Percentiles rank a stretch among this genome's conserved stretches.
phyloP scores from a whole-genome alignment of 2,329 filamentous ascomycete genomes.

The Capronia epimyces region DNA sequence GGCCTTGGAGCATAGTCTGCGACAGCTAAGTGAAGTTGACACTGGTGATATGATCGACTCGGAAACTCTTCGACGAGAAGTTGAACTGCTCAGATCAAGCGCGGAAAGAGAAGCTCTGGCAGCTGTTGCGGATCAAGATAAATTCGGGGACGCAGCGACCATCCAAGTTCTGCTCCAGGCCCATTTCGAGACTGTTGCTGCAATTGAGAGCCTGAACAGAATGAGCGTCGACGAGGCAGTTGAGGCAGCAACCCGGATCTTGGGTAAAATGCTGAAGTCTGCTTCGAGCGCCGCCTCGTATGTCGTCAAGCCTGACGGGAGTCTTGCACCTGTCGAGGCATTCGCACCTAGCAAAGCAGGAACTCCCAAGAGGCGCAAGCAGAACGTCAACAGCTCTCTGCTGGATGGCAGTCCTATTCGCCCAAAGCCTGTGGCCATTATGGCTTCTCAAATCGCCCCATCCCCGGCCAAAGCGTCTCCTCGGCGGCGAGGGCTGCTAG shows the following conservation, averaged over 20 bases:
- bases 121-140: slow-evolving; percentile 78
- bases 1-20: slow-evolving; percentile 76
- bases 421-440: slow-evolving; percentile 39
- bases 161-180: slow-evolving; percentile 80
- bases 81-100: slow-evolving; percentile 75
- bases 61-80: slow-evolving; percentile 69
- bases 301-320: slow-evolving; percentile 84
- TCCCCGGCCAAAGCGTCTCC: slow-evolving; percentile 74
- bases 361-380: slow-evolving; percentile 67
- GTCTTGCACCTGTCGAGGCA: slow-evolving; percentile 49
- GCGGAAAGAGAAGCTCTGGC: slow-evolving; percentile 74
- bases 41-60: slow-evolving; percentile 62
- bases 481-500: slow-evolving; percentile 64
- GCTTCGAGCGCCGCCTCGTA: slow-evolving; percentile 71
- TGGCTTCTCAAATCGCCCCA: slow-evolving; percentile 32
- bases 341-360: slow-evolving; percentile 66
- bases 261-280: slow-evolving; percentile 70
- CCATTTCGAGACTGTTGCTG: slow-evolving; percentile 85
- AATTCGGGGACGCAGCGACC: slow-evolving; percentile 67
- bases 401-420: slow-evolving; percentile 46
- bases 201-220: slow-evolving; percentile 71
- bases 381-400: slow-evolving; percentile 31
- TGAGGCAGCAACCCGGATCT: slow-evolving; percentile 67
- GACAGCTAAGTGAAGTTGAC: slow-evolving; percentile 69
- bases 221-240: slow-evolving; percentile 83